phyloP scores from a whole-genome alignment of 1,284 basidiomycete species.

The Apiotrichum gamsii region DNA sequence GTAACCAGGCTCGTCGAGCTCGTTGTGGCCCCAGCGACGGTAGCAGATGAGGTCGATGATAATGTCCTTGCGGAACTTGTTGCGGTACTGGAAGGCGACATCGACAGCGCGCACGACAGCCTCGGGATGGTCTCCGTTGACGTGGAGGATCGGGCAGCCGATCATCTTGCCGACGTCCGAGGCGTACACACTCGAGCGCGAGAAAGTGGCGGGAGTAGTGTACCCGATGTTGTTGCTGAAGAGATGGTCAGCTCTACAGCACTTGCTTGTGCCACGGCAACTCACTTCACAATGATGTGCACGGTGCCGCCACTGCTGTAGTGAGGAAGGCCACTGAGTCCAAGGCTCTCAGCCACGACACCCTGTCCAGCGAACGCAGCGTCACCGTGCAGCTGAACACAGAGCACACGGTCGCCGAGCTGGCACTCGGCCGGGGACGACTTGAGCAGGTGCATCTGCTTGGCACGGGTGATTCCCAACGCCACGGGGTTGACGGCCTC shows the following conservation, averaged over 20 bases:
- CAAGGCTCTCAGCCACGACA: constrained; percentile 77
- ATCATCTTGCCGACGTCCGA: constrained; percentile 87
- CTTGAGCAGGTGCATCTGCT: constrained; percentile 78
- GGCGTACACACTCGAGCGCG: constrained; percentile 77
- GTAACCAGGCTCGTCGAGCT: constrained; percentile 82
- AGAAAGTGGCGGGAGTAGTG: constrained; percentile 73
- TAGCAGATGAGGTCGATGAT: constrained; percentile 84
- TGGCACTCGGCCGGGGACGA: constrained; percentile 58
- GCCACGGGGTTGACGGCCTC: constrained; percentile 81
- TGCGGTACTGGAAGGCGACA: constrained; percentile 72
- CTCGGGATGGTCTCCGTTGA: constrained; percentile 85
- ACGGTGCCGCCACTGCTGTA: constrained; percentile 82
- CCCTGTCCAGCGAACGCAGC: constrained; percentile 85
- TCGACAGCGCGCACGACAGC: constrained; percentile 71
- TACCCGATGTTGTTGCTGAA: constrained; percentile 66
- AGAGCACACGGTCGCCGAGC: constrained; percentile 77
- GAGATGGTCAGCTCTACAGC: neutral
- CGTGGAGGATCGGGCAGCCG: constrained; percentile 79
- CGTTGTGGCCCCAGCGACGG: constrained; percentile 76
- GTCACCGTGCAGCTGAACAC: constrained; percentile 82
- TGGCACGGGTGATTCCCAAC: constrained; percentile 80
- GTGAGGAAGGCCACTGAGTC: constrained; percentile 76
- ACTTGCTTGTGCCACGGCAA: no score
- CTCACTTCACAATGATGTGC: constrained; percentile 85
- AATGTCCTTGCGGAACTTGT: constrained; percentile 78